Evolutionary conservation across 2,329 filamentous ascomycete species (phyloP).

Genomic region (Fusarium zealandicum): DNA sequence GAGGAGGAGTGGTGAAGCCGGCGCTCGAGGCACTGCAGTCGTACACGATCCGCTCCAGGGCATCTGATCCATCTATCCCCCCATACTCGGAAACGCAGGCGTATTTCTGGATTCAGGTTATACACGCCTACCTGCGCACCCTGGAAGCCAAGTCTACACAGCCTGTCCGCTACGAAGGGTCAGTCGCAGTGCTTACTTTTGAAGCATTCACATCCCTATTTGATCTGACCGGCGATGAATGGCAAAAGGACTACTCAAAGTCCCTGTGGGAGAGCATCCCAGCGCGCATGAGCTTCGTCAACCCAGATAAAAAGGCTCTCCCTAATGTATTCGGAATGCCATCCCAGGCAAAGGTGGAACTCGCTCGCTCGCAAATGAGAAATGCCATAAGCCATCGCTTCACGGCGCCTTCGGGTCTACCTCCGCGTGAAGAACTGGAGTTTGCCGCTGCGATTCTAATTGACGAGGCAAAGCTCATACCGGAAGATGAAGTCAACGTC

Average conservation of each 20-base stretch:
- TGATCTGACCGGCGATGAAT: slow-evolving; percentile 36
- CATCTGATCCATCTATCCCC: slow-evolving; percentile 13
- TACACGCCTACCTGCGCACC: slow-evolving; percentile 31
- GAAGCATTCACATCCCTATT: slow-evolving; percentile 37
- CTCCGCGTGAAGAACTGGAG: slow-evolving; percentile 28
- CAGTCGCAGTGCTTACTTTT: slow-evolving; percentile 15
- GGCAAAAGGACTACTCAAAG: slow-evolving; percentile 40
- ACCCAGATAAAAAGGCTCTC: slow-evolving; percentile 40
- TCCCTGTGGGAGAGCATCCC: slow-evolving; percentile 39
- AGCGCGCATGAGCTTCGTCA: slow-evolving; percentile 39
- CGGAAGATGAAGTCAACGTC: slow-evolving; percentile 21
- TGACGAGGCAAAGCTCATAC: slow-evolving; percentile 29
- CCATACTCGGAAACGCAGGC: slow-evolving; percentile 46
- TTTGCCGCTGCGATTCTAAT: slow-evolving; percentile 33
- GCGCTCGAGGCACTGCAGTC: slow-evolving; percentile 36
- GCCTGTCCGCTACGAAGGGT: not conserved
- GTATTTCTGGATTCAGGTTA: slow-evolving; percentile 45
- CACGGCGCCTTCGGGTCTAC: slow-evolving; percentile 2
- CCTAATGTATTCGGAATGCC: slow-evolving; percentile 38
- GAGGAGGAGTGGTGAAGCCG: slow-evolving; percentile 40
- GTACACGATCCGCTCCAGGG: slow-evolving; percentile 37
- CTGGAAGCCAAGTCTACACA: slow-evolving; percentile 11
- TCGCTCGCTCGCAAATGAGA: slow-evolving; percentile 31
- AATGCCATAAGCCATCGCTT: slow-evolving; percentile 20
- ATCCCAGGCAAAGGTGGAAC: slow-evolving; percentile 18